phyloP scores from a whole-genome alignment of 805 yeast species.

The Diddensiella transvaalensis region DNA sequence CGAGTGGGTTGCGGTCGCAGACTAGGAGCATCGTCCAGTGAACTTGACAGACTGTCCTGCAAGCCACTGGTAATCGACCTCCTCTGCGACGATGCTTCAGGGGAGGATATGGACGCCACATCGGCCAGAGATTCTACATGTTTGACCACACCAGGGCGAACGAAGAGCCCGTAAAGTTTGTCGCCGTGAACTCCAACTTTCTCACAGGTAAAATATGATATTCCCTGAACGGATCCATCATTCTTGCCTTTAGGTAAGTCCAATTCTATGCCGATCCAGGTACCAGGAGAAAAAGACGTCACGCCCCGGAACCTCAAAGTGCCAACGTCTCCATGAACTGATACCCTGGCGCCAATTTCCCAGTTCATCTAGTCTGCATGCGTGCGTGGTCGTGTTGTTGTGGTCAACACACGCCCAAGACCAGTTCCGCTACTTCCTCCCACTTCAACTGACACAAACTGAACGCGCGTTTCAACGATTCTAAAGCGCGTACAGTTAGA shows the following conservation, averaged over 20 bases:
- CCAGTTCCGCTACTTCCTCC: too few relatives aligned
- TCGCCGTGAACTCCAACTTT: neutral
- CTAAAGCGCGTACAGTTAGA: too few relatives aligned
- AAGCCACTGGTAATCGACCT: too few relatives aligned
- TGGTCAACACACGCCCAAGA: too few relatives aligned
- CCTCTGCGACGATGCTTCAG: neutral
- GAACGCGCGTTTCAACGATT: too few relatives aligned
- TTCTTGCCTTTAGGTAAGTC: conserved; percentile 85
- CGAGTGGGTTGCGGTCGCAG: neutral
- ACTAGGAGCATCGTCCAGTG: neutral
- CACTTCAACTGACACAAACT: too few relatives aligned
- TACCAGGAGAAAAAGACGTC: conserved; percentile 42
- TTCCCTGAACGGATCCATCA: conserved; percentile 68
- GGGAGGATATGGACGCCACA: too few relatives aligned
- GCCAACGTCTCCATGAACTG: conserved; percentile 31
- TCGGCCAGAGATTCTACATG: conserved; percentile 41
- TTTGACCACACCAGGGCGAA: conserved; percentile 63
- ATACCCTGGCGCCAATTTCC: conserved; percentile 19
- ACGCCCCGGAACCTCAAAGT: conserved; percentile 63
- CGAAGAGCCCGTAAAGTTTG: conserved; percentile 64
- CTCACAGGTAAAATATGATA: conserved; percentile 52
- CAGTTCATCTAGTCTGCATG: conserved; percentile 7
- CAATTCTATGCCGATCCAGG: conserved; percentile 83
- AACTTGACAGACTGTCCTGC: too few relatives aligned
- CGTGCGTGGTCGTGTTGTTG: too few relatives aligned